These are phyloP conservation scores for Cicer yamashitae DNA, from an alignment of 306 rosid species.

Conservation along the genomic window DNA sequence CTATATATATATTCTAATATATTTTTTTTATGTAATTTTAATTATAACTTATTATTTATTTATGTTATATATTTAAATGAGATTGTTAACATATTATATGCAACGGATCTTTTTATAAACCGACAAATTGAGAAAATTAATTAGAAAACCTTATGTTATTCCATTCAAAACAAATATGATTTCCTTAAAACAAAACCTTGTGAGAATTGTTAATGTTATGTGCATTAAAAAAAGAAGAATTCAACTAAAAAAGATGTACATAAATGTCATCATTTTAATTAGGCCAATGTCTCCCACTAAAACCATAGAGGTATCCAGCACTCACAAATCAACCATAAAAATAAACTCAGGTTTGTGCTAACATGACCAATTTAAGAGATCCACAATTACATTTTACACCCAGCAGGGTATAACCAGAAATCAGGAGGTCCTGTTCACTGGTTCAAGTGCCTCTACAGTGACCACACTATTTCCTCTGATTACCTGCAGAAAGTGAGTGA, in stretches of 20 bases:
- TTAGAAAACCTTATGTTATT: no score
- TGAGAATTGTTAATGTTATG: no score
- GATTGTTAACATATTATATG: no score
- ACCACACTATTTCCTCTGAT: conserved; percentile 96
- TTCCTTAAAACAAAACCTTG: no score
- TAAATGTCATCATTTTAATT: conserved; percentile 17
- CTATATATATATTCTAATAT: no score
- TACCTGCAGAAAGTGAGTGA: conserved; percentile 64
- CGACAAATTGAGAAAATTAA: no score
- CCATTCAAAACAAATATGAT: no score
- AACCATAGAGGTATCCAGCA: conserved; percentile 26
- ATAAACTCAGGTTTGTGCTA: conserved; percentile 5
- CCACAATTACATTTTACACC: conserved; percentile 44
- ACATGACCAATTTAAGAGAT: conserved; percentile 34
- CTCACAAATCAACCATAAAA: not conserved
- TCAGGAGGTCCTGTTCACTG: conserved; percentile 67
- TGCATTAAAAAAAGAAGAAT: not conserved
- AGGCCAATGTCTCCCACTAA: conserved; percentile 10
- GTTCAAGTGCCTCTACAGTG: conserved; percentile 98
- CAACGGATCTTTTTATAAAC: no score
- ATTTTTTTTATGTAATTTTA: no score
- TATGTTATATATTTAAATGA: no score
- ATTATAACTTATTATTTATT: no score
- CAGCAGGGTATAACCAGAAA: not conserved
- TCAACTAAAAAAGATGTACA: not conserved